Percentiles rank a stretch among this genome's conserved stretches.
These are phyloP conservation scores for Lentinula novae-zelandiae DNA, from an alignment of 1,284 basidiomycete genomes.

Conservation along the genomic window DNA sequence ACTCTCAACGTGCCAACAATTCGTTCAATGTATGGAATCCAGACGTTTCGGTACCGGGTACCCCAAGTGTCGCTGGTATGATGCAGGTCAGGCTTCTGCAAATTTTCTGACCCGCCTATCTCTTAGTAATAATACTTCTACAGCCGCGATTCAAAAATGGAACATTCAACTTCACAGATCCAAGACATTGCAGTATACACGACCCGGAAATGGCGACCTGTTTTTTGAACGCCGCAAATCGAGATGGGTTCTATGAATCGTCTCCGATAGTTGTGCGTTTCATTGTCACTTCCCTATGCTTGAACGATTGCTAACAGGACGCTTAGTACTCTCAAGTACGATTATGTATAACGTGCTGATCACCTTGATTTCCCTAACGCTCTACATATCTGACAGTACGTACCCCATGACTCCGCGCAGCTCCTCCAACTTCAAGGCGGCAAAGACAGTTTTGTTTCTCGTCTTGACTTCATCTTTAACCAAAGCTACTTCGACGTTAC, in stretches of 20 bases:
- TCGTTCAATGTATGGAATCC: constrained; percentile 60
- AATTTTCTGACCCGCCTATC: not conserved
- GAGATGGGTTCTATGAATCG: constrained; percentile 64
- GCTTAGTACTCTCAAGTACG: constrained; percentile 44
- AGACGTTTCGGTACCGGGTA: constrained; percentile 46
- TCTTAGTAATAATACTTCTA: not conserved
- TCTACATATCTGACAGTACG: constrained; percentile 33
- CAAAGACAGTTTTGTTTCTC: constrained; percentile 42
- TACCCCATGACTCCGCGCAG: constrained; percentile 60
- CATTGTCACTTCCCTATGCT: not conserved
- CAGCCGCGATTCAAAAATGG: constrained; percentile 59
- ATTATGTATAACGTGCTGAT: not conserved
- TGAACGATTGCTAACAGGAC: not conserved
- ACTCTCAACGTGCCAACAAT: constrained; percentile 50
- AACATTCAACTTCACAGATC: constrained; percentile 62
- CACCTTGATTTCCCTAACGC: not conserved
- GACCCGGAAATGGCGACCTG: constrained; percentile 16
- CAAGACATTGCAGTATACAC: constrained; percentile 42
- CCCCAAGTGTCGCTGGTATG: constrained; percentile 42
- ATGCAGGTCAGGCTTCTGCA: constrained; percentile 40
- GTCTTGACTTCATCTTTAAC: constrained; percentile 56
- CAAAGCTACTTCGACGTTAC: constrained; percentile 51
- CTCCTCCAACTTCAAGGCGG: constrained; percentile 61
- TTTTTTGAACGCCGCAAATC: constrained; percentile 53
- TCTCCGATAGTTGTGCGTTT: constrained; percentile 54